Percentiles rank a stretch among this genome's conserved stretches.
Evolutionary conservation across 1,284 basidiomycete species (phyloP).

Genomic region (Puccinia coronata): DNA sequence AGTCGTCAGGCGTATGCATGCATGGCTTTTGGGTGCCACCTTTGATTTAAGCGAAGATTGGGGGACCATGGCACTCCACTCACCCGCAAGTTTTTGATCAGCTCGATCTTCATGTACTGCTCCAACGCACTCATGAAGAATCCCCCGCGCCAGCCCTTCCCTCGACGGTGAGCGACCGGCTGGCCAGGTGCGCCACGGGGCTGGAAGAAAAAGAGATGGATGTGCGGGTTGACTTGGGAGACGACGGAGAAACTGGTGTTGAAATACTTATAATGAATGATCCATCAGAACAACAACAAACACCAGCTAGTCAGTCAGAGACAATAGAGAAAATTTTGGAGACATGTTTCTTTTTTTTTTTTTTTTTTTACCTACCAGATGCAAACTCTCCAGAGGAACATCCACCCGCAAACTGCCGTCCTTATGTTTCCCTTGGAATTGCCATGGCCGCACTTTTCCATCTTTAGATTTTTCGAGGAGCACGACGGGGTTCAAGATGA

Average conservation of each 20-base stretch:
- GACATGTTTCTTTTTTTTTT: too few species aligned
- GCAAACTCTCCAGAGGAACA: constrained; percentile 87
- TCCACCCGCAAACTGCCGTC: constrained; percentile 89
- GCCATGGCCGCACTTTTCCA: constrained; percentile 73
- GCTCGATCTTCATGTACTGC: constrained; percentile 88
- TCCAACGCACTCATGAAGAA: constrained; percentile 80
- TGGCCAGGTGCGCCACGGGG: constrained; percentile 88
- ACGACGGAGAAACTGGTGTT: constrained; percentile 92
- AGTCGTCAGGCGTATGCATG: neutral
- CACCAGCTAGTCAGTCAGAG: too few species aligned
- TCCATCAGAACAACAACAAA: too few species aligned
- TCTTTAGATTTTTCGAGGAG: constrained; percentile 83
- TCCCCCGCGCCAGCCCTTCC: constrained; percentile 80
- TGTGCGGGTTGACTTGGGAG: constrained; percentile 94
- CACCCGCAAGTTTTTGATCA: constrained; percentile 91
- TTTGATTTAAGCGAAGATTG: too few species aligned
- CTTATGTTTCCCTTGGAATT: constrained; percentile 57
- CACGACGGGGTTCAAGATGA: constrained; percentile 69
- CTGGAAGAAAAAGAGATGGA: constrained; percentile 95
- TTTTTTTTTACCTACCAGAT: constrained; percentile 73
- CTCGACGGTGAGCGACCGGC: constrained; percentile 63
- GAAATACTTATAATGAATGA: constrained; percentile 55
- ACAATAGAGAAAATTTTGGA: neutral
- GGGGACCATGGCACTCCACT: too few species aligned
- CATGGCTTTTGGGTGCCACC: too few species aligned